Evolutionary conservation across 2,329 filamentous ascomycete species (phyloP).

Genomic region (Penicillium sclerotigenum): DNA sequence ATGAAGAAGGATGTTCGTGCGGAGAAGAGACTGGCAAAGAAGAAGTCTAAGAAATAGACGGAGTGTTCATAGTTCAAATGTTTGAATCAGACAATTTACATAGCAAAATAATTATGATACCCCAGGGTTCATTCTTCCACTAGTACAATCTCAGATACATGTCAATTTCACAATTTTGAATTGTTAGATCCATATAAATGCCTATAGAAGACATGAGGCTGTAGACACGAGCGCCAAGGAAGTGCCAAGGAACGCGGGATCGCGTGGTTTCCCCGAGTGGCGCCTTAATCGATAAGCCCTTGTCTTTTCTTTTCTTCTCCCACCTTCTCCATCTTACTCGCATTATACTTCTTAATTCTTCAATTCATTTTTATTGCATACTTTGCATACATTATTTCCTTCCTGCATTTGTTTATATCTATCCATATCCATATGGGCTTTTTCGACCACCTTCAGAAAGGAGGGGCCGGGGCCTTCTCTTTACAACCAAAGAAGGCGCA

Average conservation of each 20-base stretch:
- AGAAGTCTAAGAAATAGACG: conserved; percentile 52
- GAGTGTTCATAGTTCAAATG: conserved; percentile 15
- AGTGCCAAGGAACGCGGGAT: conserved; percentile 6
- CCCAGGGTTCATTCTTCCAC: conserved; percentile 13
- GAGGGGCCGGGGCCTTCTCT: conserved; percentile 40
- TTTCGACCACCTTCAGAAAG: conserved; percentile 47
- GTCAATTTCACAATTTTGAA: background rate
- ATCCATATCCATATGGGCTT: conserved; percentile 38
- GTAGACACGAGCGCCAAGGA: background rate
- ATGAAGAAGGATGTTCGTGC: conserved; percentile 96
- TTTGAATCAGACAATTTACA: conserved; percentile 12
- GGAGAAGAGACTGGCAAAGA: conserved; percentile 76
- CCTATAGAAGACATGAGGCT: background rate
- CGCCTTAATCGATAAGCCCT: conserved; percentile 15
- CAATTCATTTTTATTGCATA: background rate
- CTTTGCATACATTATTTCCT: conserved; percentile 9
- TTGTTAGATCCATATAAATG: background rate
- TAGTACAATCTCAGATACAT: background rate
- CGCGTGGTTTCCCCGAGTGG: conserved; percentile 23
- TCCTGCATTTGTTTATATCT: conserved; percentile 17
- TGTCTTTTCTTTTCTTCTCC: conserved; percentile 9
- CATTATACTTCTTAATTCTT: conserved; percentile 1
- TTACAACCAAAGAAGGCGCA: conserved; percentile 43
- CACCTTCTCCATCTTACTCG: background rate
- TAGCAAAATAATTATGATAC: conserved; percentile 20